phyloP scores from a whole-genome alignment of 352 stramenopile species.

The Pythium monospermum region DNA sequence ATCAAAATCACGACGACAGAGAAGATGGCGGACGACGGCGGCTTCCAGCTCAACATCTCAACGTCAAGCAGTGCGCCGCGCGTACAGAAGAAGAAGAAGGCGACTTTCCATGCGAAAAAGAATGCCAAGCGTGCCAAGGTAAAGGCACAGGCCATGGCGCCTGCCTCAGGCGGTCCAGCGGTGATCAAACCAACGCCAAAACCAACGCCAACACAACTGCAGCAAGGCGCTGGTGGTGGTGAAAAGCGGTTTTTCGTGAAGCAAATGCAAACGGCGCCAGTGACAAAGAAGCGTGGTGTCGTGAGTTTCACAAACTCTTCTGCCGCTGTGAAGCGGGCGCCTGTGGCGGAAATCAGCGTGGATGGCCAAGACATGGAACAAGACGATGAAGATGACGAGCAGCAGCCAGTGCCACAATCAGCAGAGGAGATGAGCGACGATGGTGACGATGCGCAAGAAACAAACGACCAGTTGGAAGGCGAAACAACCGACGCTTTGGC shows the following conservation, averaged over 20 bases:
- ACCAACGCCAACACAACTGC: background rate
- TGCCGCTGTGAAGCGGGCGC: conserved; percentile 7
- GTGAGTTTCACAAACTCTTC: conserved; percentile 11
- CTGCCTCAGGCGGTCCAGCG: too few relatives aligned
- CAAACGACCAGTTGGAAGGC: background rate
- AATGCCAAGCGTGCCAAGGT: conserved; percentile 48
- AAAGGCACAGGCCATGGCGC: conserved; percentile 16
- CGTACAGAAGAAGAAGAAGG: conserved; percentile 60
- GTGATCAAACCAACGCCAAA: background rate
- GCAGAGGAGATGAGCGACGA: conserved; percentile 18
- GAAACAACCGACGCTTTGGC: background rate
- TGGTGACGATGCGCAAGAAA: background rate
- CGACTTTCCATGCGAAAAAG: conserved; percentile 74
- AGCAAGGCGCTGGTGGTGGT: background rate
- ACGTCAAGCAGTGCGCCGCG: conserved; percentile 29
- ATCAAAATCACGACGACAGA: too few relatives aligned
- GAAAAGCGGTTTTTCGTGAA: too few relatives aligned
- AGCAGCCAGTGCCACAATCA: conserved; percentile 1
- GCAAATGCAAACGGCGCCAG: conserved; percentile 9
- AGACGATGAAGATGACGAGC: conserved; percentile 12
- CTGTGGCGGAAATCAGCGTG: conserved; percentile 18
- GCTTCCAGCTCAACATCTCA: conserved; percentile 81
- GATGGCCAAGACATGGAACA: conserved; percentile 13
- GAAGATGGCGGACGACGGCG: conserved; percentile 36
- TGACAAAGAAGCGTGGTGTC: conserved; percentile 14